These are phyloP conservation scores for Aquilaria sinensis DNA, from an alignment of 345 rosid genomes.

Conservation along the genomic window DNA sequence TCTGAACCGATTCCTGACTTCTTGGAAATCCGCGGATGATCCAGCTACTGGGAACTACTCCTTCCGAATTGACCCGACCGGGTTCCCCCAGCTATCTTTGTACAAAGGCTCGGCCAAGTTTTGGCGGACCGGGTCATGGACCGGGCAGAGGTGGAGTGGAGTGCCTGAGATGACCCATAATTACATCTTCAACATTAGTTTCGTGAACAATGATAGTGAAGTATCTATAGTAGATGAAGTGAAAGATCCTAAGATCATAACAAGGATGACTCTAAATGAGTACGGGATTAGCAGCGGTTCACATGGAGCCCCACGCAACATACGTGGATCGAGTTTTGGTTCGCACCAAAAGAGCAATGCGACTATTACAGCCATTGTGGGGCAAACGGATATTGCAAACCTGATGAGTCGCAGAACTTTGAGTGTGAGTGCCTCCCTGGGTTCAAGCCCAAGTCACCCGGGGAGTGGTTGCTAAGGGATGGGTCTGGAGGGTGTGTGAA, in stretches of 20 bases:
- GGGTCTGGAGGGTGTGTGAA: slow-evolving; percentile 45
- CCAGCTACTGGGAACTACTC: slow-evolving; percentile 42
- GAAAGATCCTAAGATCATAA: slow-evolving; percentile 20
- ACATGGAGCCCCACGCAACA: slow-evolving; percentile 38
- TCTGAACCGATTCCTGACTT: slow-evolving; percentile 27
- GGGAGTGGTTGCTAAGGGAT: slow-evolving; percentile 48
- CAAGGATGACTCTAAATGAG: slow-evolving; percentile 49
- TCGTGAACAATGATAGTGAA: slow-evolving; percentile 27
- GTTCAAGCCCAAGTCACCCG: slow-evolving; percentile 41
- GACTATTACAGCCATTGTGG: slow-evolving; percentile 60
- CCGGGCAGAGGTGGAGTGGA: slow-evolving; percentile 59
- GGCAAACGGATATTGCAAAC: slow-evolving; percentile 36
- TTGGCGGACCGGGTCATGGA: slow-evolving; percentile 66
- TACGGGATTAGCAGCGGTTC: slow-evolving; percentile 35
- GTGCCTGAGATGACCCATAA: slow-evolving; percentile 46
- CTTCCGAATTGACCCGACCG: slow-evolving; percentile 29
- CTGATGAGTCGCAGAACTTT: slow-evolving; percentile 17
- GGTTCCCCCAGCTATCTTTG: slow-evolving; percentile 42
- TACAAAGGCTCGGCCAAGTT: slow-evolving; percentile 24
- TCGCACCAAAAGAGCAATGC: slow-evolving; percentile 54
- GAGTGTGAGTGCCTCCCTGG: slow-evolving; percentile 64
- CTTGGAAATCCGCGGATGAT: slow-evolving; percentile 51
- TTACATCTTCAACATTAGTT: slow-evolving; percentile 27
- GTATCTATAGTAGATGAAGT: slow-evolving; percentile 25
- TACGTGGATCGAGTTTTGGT: slow-evolving; percentile 43